Evolutionary conservation across 2,329 filamentous ascomycete genomes (phyloP).

Genomic region (Ceratocystis colombiana): DNA sequence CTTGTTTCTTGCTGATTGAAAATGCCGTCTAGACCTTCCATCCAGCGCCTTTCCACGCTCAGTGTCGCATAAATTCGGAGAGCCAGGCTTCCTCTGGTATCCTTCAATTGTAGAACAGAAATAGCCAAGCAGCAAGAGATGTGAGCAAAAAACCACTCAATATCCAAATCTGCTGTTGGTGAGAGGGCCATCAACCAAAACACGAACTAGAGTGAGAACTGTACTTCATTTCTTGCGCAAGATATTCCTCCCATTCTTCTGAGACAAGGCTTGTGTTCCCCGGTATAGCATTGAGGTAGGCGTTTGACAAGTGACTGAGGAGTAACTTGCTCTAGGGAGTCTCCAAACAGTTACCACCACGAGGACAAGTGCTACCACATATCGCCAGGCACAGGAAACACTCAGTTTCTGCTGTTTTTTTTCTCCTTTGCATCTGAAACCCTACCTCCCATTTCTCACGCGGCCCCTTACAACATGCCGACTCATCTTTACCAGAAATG

Average conservation of each 20-base stretch:
- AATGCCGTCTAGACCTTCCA: neutral
- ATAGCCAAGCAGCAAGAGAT: neutral
- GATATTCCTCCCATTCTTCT: neutral
- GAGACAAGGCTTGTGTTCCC: neutral
- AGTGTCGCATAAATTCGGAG: neutral
- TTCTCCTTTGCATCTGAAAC: neutral
- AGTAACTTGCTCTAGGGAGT: too few relatives aligned
- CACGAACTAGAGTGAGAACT: neutral
- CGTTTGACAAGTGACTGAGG: neutral
- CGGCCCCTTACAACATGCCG: constrained; percentile 6
- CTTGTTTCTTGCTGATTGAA: neutral
- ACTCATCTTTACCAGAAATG: neutral
- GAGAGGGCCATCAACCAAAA: neutral
- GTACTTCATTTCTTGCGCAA: neutral
- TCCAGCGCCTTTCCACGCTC: neutral
- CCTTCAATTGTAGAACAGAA: neutral
- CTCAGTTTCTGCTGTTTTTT: neutral
- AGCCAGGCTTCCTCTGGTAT: neutral
- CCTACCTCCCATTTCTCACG: neutral
- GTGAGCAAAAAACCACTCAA: neutral
- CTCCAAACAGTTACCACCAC: neutral
- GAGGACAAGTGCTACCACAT: neutral
- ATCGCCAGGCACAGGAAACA: neutral
- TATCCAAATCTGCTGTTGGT: neutral
- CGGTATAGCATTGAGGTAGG: neutral